phyloP scores from a whole-genome alignment of 148 eudicot genomes.

The Bassia scoparia region DNA sequence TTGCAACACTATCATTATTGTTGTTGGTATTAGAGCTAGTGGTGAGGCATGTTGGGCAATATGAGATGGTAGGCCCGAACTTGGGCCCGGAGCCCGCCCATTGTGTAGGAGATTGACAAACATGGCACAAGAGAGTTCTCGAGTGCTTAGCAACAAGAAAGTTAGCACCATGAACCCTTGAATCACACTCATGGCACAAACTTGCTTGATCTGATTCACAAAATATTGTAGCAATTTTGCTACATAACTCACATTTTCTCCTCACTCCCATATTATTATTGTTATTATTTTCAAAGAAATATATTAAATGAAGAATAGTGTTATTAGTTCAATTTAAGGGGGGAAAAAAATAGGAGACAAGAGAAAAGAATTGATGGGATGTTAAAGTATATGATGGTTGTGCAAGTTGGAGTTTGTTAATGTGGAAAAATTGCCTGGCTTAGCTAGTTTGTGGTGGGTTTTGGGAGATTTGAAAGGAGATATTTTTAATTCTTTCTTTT shows the following conservation, averaged over 20 bases:
- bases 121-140: conserved; percentile 23
- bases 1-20: background rate
- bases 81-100: conserved; percentile 28
- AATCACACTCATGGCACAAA: conserved; percentile 26
- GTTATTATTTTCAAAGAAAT: background rate
- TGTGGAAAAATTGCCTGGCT: conserved; percentile 8
- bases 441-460: conserved; percentile 4
- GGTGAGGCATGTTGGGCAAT: conserved; percentile 28
- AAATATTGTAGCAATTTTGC: conserved; percentile 20
- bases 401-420: conserved; percentile 15
- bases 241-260: conserved; percentile 30
- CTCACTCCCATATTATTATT: conserved; percentile 8
- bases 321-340: background rate
- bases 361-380: background rate
- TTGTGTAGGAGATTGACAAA: conserved; percentile 25
- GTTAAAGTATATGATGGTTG: background rate
- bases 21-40: background rate
- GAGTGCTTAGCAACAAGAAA: conserved; percentile 29
- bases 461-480: conserved; percentile 14
- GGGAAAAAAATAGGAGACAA: background rate
- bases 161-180: conserved; percentile 28
- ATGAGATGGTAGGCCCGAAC: conserved; percentile 22
- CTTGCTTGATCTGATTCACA: conserved; percentile 31
- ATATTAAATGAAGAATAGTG: background rate
- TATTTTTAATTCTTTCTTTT: conserved; percentile 2